phyloP scores from a whole-genome alignment of 805 yeast species.

The Myxozyma neglecta region DNA sequence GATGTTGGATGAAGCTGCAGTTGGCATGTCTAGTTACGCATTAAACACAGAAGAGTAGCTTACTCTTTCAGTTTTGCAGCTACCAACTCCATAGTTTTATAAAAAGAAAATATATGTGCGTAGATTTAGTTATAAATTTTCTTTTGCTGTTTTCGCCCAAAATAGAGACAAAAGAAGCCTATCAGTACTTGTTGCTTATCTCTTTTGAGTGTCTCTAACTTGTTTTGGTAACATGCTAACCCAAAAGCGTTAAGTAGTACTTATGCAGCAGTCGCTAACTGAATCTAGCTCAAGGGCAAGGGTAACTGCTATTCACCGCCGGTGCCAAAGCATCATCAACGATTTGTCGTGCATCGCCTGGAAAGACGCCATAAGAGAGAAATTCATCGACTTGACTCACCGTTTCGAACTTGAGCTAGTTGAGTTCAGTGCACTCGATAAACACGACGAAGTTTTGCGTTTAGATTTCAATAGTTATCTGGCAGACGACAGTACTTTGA shows the following conservation, averaged over 20 bases:
- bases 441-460: not conserved
- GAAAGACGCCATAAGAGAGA: too few species aligned
- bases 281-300: not conserved
- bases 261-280: not conserved
- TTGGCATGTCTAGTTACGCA: too few species aligned
- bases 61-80: too few species aligned
- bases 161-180: not conserved
- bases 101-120: not conserved
- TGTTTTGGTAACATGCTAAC: not conserved
- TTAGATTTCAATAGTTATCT: not conserved
- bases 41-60: too few species aligned
- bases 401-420: too few species aligned
- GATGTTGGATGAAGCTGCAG: not conserved
- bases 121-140: not conserved
- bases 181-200: constrained; percentile 15
- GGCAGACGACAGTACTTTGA: not conserved
- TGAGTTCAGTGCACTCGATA: too few species aligned
- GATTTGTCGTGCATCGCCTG: too few species aligned
- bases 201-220: not conserved
- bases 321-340: constrained; percentile 2
- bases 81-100: not conserved
- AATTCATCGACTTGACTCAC: too few species aligned
- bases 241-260: not conserved
- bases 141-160: not conserved
- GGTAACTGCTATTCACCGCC: not conserved